Evolutionary conservation across 805 yeast genomes (phyloP).

Genomic region (Saturnispora dispora): DNA sequence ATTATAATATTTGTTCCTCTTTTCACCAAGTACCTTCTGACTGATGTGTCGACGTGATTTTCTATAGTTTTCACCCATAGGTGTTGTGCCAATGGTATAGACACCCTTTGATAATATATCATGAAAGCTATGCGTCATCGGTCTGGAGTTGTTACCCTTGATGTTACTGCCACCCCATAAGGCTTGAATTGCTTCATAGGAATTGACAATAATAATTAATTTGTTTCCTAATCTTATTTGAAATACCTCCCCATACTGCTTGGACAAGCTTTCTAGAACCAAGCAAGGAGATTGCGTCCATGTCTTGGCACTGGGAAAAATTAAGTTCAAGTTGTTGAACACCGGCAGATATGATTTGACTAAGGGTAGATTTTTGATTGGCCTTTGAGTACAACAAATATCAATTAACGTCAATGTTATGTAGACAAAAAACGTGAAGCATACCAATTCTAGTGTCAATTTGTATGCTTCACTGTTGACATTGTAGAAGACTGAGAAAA

Average conservation of each 20-base stretch:
- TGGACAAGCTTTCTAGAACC: constrained; percentile 37
- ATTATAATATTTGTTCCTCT: constrained; percentile 26
- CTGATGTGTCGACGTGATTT: constrained; percentile 41
- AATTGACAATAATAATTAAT: constrained; percentile 57
- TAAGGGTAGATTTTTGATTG: constrained; percentile 16
- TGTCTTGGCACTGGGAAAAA: constrained; percentile 20
- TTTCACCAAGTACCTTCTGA: constrained; percentile 31
- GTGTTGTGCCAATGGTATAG: constrained; percentile 59
- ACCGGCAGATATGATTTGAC: constrained; percentile 20
- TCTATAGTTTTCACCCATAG: constrained; percentile 40
- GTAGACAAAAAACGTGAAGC: neutral
- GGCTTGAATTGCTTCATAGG: constrained; percentile 42
- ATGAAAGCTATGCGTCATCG: constrained; percentile 60
- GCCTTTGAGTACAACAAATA: constrained; percentile 3
- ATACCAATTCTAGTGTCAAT: neutral
- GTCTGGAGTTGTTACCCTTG: constrained; percentile 55
- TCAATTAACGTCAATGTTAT: neutral
- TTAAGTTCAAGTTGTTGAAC: constrained; percentile 19
- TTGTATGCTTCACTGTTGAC: neutral
- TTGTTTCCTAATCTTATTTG: constrained; percentile 55
- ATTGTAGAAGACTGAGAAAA: neutral
- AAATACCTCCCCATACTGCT: constrained; percentile 39
- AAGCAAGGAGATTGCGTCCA: constrained; percentile 35
- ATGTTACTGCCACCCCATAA: constrained; percentile 44
- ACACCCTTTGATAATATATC: constrained; percentile 47